Evolutionary conservation across 2,329 filamentous ascomycete species (phyloP).

Genomic region (Ophiostoma sp.): DNA sequence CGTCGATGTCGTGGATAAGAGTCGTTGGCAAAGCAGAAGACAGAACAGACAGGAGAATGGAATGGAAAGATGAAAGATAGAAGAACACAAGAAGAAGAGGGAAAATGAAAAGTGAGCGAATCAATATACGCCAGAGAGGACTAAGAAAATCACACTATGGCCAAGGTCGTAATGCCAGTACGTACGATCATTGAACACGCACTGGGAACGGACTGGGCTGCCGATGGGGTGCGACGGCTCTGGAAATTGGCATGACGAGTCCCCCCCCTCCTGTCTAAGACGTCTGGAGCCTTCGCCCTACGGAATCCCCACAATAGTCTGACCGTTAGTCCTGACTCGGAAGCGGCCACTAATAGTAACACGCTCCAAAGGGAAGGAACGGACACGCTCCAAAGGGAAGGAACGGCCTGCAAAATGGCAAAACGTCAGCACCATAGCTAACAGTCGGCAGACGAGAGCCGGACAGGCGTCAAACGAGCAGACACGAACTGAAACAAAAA

Average conservation of each 20-base stretch:
- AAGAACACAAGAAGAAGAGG: neutral
- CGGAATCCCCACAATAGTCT: neutral
- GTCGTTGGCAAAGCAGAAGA: neutral
- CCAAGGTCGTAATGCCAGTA: constrained; percentile 8
- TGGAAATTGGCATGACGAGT: constrained; percentile 14
- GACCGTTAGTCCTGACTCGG: neutral
- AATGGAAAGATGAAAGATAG: neutral
- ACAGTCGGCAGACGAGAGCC: neutral
- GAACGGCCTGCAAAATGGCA: constrained; percentile 1
- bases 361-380: neutral
- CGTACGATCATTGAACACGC: neutral
- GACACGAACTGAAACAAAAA: neutral
- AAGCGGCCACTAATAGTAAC: neutral
- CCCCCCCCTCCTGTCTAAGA: constrained; percentile 8
- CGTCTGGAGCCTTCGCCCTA: neutral
- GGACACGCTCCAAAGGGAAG: constrained; percentile 1
- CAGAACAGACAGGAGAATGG: neutral
- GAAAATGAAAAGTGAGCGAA: neutral
- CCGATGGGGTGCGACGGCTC: neutral
- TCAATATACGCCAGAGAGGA: neutral
- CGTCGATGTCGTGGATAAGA: neutral
- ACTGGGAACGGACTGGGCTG: neutral
- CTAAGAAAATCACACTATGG: neutral
- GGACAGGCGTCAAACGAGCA: neutral
- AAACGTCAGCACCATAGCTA: neutral